Conservation (phyloP, 2,329 filamentous ascomycete species). For the Nemania serpens region DNA sequence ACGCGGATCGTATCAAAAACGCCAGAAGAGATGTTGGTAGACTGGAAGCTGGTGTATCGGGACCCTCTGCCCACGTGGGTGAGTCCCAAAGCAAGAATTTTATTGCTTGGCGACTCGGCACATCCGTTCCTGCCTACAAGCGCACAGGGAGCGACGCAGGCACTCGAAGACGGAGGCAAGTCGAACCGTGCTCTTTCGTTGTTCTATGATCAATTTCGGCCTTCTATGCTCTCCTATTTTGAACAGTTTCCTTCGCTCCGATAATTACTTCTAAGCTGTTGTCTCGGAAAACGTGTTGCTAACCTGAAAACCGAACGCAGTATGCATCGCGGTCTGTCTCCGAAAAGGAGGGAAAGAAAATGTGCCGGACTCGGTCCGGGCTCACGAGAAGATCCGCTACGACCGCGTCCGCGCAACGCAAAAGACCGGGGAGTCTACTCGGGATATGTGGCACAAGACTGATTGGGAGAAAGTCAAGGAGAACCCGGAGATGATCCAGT, state of each 20-base stretch:
- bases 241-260: neutral
- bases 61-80: conserved; percentile 56
- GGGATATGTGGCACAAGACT: conserved; percentile 60
- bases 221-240: too few species aligned
- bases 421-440: conserved; percentile 56
- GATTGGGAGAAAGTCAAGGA: conserved; percentile 55
- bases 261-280: too few species aligned
- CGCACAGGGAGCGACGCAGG: conserved; percentile 54
- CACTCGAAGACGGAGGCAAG: conserved; percentile 52
- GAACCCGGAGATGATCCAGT: conserved; percentile 52
- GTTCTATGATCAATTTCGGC: too few species aligned
- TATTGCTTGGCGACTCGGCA: conserved; percentile 55
- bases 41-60: conserved; percentile 57
- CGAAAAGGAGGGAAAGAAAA: conserved; percentile 44
- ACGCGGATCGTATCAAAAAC: conserved; percentile 51
- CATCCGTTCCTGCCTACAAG: conserved; percentile 56
- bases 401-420: conserved; percentile 54
- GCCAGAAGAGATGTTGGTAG: conserved; percentile 47
- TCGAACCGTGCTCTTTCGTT: neutral
- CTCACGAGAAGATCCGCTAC: conserved; percentile 53
- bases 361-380: conserved; percentile 47
- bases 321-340: conserved; percentile 52
- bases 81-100: conserved; percentile 49
- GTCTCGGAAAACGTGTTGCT: neutral
- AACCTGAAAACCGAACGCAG: conserved; percentile 21